Evolutionary conservation across 176 grass and related monocot species (phyloP).

Genomic region (Avena atlantica): DNA sequence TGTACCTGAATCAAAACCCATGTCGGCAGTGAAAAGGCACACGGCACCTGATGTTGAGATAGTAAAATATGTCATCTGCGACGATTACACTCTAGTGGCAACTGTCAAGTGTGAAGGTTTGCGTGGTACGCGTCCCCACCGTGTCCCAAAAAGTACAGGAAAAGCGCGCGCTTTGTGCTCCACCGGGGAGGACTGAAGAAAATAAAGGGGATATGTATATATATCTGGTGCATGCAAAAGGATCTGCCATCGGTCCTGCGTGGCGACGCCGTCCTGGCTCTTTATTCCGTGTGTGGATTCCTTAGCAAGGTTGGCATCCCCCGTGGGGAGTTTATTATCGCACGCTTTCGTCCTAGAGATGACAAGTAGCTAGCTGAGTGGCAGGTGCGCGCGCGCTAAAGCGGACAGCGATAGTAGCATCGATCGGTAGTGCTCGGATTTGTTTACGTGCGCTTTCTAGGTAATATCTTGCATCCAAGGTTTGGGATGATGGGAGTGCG

Average conservation of each 20-base stretch:
- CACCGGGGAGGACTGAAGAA: not conserved
- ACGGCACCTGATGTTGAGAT: too few species aligned
- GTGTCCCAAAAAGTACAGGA: too few species aligned
- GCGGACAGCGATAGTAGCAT: not conserved
- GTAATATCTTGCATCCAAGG: not conserved
- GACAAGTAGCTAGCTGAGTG: not conserved
- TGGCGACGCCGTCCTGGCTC: not conserved
- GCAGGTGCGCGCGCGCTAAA: not conserved
- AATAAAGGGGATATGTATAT: not conserved
- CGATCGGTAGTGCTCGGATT: not conserved
- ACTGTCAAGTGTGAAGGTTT: too few species aligned
- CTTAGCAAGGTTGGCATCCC: not conserved
- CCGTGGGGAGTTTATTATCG: conserved; percentile 8
- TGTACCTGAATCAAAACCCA: too few species aligned
- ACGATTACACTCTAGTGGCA: too few species aligned
- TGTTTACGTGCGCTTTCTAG: not conserved
- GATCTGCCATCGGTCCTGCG: too few species aligned
- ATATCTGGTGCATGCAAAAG: not conserved
- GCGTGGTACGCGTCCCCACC: too few species aligned
- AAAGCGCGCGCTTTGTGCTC: too few species aligned
- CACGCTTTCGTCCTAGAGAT: not conserved
- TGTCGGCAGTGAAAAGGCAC: too few species aligned
- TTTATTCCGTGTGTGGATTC: not conserved
- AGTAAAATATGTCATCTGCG: too few species aligned
- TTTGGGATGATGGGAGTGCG: not conserved